Evolutionary conservation across 2,329 filamentous ascomycete species (phyloP).

Genomic region (Dactylonectria estremocensis): DNA sequence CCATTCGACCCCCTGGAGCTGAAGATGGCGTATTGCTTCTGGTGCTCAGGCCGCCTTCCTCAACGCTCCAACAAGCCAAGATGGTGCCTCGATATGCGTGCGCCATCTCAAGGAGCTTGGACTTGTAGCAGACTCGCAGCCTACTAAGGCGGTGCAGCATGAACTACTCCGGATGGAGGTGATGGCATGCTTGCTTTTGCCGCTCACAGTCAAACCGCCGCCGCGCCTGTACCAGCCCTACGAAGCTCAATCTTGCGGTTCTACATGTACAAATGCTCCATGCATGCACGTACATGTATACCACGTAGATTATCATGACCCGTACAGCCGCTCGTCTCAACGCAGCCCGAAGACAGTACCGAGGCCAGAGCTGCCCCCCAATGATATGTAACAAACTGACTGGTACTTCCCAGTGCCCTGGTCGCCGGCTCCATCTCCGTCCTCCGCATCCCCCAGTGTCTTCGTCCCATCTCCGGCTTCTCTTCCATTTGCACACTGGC

Average conservation of each 20-base stretch:
- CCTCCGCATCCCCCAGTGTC: conserved; percentile 30
- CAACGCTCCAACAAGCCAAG: conserved; percentile 12
- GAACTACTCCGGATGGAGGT: neutral
- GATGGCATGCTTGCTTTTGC: neutral
- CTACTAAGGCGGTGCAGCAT: neutral
- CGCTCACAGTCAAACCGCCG: neutral
- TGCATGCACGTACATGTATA: neutral
- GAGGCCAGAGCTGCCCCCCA: conserved; percentile 25
- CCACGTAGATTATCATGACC: neutral
- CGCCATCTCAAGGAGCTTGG: conserved; percentile 18
- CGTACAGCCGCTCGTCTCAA: neutral
- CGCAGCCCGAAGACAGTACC: neutral
- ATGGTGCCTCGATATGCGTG: conserved; percentile 7
- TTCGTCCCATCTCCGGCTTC: conserved; percentile 17
- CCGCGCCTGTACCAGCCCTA: neutral
- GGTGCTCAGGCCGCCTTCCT: conserved; percentile 2
- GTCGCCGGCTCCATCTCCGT: conserved; percentile 40
- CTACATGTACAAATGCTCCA: neutral
- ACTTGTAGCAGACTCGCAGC: conserved; percentile 9
- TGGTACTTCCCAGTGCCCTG: conserved; percentile 35
- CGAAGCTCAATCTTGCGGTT: neutral
- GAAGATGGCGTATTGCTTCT: neutral
- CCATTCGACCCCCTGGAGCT: conserved; percentile 9
- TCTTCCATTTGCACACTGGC: conserved; percentile 23
- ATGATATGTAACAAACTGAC: conserved; percentile 14